Evolutionary conservation across 1,139 yeast species (phyloP), one percentile per base, ranked within the genome.

Genomic region (Saccharomyces hybrid): DNA sequence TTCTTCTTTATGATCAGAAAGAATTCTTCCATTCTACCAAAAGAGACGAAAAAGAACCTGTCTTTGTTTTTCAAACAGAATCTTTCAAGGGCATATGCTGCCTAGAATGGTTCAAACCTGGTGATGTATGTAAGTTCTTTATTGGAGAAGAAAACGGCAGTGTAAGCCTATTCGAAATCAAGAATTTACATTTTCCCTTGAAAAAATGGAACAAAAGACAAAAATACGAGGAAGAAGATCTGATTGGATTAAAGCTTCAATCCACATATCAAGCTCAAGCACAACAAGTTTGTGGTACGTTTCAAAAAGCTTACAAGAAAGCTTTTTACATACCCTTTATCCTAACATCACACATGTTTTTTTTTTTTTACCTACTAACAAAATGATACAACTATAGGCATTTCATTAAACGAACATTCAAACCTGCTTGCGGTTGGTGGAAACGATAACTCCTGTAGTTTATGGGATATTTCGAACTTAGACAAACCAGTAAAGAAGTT

Each of bases 121-220:
- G 55, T 23, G 53, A 53, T 5, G 56, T 52, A 16, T 52, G 52
- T 46, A 65, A 66, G 28, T 75, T 89, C 55, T 75, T 81, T 51
- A 79, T 82, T n/a, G 96, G 96, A 2, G 88, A 84, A 62, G 89
- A 84, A 60, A 58, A 70, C 20, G 97, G 96, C 0, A 76, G 75
- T 13, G 83, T 88, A 0, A 64, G 75, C 14, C 69, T 76, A 13
- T 76, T 82, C 53, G 72, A 72, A 48, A 64, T 79, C 6, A 60
- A 48, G 20, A 48, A 46, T 13, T 48, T 49, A 64, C 20, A 28
- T 23, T 26, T 31, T 2, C 20, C 47, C 2, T 23, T 13, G 11
- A 34, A 44, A 28, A 14, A 27, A 13, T 16, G 47, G 41, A 34
- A 11, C 26, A 14, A 29, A 13, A 29, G 25, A 38, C 25, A 44